Percentiles rank a stretch among this genome's conserved stretches.
Conservation (phyloP, 2,329 filamentous ascomycete genomes). For the Alternaria arborescens region DNA sequence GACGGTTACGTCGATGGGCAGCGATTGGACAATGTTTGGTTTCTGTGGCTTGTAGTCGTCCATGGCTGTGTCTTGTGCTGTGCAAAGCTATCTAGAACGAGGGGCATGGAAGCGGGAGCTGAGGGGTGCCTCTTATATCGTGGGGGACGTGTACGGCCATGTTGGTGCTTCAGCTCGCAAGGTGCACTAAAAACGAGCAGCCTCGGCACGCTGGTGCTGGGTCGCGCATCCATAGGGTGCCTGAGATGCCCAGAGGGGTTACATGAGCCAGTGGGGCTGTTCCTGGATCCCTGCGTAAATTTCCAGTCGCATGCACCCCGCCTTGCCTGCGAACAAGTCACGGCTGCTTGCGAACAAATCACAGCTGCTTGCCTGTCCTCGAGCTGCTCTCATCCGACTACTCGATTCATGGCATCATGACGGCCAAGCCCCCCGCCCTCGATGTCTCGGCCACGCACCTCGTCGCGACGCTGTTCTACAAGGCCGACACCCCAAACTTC, state of each 20-base stretch:
- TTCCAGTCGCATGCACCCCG: background rate
- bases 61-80: constrained; percentile 22
- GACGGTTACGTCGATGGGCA: constrained; percentile 48
- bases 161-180: background rate
- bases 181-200: background rate
- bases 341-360: no score
- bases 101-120: background rate
- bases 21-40: constrained; percentile 45
- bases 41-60: constrained; percentile 31
- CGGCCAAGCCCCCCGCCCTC: background rate
- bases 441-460: constrained; percentile 28
- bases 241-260: no score
- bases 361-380: no score
- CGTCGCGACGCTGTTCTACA: constrained; percentile 52
- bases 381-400: background rate
- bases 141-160: background rate
- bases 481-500: constrained; percentile 44
- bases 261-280: constrained; percentile 2
- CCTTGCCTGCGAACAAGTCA: background rate
- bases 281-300: constrained; percentile 13
- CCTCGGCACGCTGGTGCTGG: background rate
- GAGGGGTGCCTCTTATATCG: background rate
- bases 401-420: background rate
- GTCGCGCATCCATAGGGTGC: background rate
- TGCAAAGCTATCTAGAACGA: background rate